A percentile compares a stretch with the other conserved stretches of the same genome.
phyloP scores from a whole-genome alignment of 257 asterid genomes.

The Vinca minor region DNA sequence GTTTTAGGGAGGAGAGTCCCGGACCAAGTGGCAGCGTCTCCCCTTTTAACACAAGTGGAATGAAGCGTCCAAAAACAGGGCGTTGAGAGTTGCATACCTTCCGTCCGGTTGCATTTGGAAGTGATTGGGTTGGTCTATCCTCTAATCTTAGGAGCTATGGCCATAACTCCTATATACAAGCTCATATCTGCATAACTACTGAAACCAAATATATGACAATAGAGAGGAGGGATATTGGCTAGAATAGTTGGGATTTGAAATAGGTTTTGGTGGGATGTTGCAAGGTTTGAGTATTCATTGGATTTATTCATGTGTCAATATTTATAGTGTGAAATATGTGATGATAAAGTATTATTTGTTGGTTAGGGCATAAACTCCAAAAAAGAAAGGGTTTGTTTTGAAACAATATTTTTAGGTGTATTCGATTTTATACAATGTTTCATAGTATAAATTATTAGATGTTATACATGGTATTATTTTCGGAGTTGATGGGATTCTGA shows the following conservation, averaged over 20 bases:
- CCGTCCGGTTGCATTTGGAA: constrained; percentile 2
- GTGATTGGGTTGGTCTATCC: constrained; percentile 15
- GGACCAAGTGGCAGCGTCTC: constrained; percentile 96
- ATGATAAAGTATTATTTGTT: constrained; percentile 14
- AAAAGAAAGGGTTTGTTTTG: too few species aligned
- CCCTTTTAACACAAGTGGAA: constrained; percentile 79
- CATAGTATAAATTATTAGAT: too few species aligned
- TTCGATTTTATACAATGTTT: too few species aligned
- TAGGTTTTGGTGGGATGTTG: constrained; percentile 24
- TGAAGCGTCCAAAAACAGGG: constrained; percentile 97
- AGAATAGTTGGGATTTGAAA: constrained; percentile 22
- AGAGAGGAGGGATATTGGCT: constrained; percentile 21
- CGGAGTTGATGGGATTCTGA: too few species aligned
- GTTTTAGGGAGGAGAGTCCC: constrained; percentile 90
- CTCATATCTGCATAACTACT: background rate
- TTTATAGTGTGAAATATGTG: constrained; percentile 39
- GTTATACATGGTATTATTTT: too few species aligned
- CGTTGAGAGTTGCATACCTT: constrained; percentile 26
- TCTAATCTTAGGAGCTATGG: constrained; percentile 17
- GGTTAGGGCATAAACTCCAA: constrained; percentile 1
- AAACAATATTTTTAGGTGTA: too few species aligned
- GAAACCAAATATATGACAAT: constrained; percentile 13
- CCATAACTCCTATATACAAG: constrained; percentile 1
- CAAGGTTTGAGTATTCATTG: constrained; percentile 36
- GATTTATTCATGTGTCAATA: constrained; percentile 76